phyloP scores from a whole-genome alignment of 2,329 filamentous ascomycete genomes.

The Cladosporium sp. region DNA sequence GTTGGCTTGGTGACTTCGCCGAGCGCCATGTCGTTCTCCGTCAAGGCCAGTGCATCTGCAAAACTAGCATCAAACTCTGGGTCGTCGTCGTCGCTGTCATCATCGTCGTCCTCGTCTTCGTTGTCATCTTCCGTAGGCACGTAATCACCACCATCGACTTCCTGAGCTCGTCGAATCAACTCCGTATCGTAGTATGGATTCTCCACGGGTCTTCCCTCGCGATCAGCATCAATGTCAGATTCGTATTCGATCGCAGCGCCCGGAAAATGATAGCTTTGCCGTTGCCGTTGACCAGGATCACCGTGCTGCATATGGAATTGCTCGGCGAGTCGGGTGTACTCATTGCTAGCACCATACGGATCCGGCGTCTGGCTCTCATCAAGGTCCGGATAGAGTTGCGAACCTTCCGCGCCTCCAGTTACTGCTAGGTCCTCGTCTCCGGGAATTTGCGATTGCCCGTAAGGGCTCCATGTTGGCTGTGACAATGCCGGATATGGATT shows the following conservation, averaged over 20 bases:
- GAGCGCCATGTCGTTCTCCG: slow-evolving; percentile 2
- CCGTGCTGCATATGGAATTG: slow-evolving; percentile 14
- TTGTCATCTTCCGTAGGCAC: slow-evolving; percentile 5
- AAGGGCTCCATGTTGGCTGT: slow-evolving; percentile 3
- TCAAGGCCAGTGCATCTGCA: slow-evolving; percentile 1
- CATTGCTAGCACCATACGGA: slow-evolving; percentile 7
- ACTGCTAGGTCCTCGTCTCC: not conserved
- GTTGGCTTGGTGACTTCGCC: not conserved
- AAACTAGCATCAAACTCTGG: slow-evolving; percentile 7
- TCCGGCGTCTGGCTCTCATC: not conserved
- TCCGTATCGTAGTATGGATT: slow-evolving; percentile 8
- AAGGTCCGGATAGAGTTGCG: slow-evolving; percentile 4
- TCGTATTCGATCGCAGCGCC: slow-evolving; percentile 6
- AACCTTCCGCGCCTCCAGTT: not conserved
- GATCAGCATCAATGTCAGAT: slow-evolving; percentile 4
- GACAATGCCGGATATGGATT: slow-evolving; percentile 2
- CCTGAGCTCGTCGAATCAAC: slow-evolving; percentile 3
- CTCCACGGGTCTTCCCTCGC: slow-evolving; percentile 3
- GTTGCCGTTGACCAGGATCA: not conserved
- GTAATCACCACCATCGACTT: slow-evolving; percentile 6
- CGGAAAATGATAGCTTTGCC: slow-evolving; percentile 5
- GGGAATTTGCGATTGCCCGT: not conserved
- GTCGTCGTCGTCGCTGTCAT: not conserved
- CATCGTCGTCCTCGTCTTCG: not conserved
- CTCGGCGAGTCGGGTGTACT: slow-evolving; percentile 10